Conservation (phyloP, 169 alveolate species). For the Perkinsus chesapeaki region DNA sequence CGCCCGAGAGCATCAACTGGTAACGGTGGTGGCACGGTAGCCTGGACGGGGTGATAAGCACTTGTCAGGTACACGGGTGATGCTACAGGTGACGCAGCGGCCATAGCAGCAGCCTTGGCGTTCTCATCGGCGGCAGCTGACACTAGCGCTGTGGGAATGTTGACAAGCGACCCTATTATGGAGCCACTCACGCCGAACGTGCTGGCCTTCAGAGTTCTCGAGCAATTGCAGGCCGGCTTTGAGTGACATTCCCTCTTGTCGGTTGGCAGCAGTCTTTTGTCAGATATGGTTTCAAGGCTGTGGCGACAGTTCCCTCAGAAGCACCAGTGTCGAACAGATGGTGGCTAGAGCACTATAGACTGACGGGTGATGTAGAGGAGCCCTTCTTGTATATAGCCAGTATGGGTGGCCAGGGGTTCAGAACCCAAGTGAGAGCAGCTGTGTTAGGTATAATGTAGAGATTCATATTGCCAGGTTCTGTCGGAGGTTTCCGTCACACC, state of each 20-base stretch:
- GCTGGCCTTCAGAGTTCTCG: neutral
- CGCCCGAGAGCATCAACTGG: conserved; percentile 14
- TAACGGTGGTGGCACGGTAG: no score
- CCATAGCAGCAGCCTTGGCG: neutral
- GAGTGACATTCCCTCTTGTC: neutral
- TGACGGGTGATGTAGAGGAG: conserved; percentile 10
- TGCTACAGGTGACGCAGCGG: neutral
- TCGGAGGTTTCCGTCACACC: neutral
- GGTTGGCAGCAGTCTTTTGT: neutral
- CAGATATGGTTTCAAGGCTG: conserved; percentile 4
- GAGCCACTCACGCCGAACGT: neutral
- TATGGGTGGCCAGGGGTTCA: conserved; percentile 5
- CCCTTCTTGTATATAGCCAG: neutral
- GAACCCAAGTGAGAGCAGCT: conserved; percentile 2
- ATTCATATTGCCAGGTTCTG: neutral
- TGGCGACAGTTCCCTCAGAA: neutral
- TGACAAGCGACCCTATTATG: neutral
- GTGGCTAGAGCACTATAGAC: conserved; percentile 6
- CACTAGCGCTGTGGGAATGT: conserved; percentile 3
- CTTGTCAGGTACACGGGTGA: neutral
- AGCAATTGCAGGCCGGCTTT: conserved; percentile 11
- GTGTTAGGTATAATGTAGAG: neutral
- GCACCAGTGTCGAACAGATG: conserved; percentile 3
- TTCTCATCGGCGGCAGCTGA: conserved; percentile 3
- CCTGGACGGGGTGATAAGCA: no score